Conservation (phyloP, 805 yeast genomes). For the Pachysolen tannophilus region DNA sequence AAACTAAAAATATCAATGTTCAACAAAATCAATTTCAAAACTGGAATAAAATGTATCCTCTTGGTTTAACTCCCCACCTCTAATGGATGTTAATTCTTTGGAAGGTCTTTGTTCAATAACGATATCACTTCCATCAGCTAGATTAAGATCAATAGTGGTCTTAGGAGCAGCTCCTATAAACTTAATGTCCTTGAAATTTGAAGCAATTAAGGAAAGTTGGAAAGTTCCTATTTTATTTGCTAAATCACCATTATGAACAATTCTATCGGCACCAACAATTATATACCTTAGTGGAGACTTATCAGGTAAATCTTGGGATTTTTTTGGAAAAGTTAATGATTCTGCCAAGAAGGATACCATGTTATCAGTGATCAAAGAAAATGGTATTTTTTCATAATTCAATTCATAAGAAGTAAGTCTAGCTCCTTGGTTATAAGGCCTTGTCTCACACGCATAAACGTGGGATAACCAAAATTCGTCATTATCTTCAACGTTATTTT, state of each 20-base stretch:
- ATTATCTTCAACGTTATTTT: conserved; percentile 12
- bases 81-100: conserved; percentile 66
- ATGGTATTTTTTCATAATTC: conserved; percentile 78
- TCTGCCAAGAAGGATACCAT: conserved; percentile 78
- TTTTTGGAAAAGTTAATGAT: conserved; percentile 22
- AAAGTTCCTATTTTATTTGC: conserved; percentile 96
- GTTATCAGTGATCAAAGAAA: conserved; percentile 82
- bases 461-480: conserved; percentile 46
- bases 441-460: conserved; percentile 84
- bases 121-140: conserved; percentile 64
- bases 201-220: conserved; percentile 73
- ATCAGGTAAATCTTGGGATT: conserved; percentile 11
- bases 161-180: conserved; percentile 94
- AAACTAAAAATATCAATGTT: too few relatives aligned
- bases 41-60: conserved; percentile 21
- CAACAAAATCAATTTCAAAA: too few relatives aligned
- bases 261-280: conserved; percentile 93
- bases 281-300: conserved; percentile 74
- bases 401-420: conserved; percentile 88
- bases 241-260: conserved; percentile 88
- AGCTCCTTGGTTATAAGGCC: conserved; percentile 97
- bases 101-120: conserved; percentile 84
- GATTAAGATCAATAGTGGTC: conserved; percentile 74
- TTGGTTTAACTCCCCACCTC: conserved; percentile 50
- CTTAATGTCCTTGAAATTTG: conserved; percentile 55